Evolutionary conservation across 306 rosid genomes (phyloP).

Genomic region (Rosa multiflora): DNA sequence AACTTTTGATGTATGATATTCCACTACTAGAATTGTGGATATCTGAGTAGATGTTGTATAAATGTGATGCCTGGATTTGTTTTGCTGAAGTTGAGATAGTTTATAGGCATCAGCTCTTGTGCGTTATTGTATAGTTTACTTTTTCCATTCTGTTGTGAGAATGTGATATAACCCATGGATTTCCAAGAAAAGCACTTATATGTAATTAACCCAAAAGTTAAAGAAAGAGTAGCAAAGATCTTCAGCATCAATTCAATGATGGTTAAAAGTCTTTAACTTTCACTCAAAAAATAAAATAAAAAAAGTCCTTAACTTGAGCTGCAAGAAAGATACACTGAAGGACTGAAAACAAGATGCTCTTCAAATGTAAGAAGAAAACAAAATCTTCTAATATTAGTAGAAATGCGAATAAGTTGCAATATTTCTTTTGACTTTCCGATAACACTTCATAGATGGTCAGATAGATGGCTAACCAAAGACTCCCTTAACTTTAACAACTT

Average conservation of each 20-base stretch:
- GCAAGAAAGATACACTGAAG: slow-evolving; percentile 16
- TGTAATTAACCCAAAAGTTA: background rate
- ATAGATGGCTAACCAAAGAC: background rate
- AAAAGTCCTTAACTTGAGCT: background rate
- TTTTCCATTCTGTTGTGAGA: background rate
- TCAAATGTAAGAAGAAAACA: background rate
- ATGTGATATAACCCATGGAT: background rate
- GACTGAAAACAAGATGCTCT: background rate
- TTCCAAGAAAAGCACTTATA: background rate
- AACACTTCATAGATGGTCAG: too few species aligned
- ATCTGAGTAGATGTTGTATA: slow-evolving; percentile 6
- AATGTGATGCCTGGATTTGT: slow-evolving; percentile 3
- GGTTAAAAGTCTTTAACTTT: background rate
- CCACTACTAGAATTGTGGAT: background rate
- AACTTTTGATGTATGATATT: slow-evolving; percentile 26
- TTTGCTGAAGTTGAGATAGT: background rate
- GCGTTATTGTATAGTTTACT: background rate
- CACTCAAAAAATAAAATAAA: background rate
- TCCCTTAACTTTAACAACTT: background rate
- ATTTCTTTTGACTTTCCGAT: too few species aligned
- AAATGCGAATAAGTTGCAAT: background rate
- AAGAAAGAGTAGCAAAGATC: background rate
- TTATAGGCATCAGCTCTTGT: background rate
- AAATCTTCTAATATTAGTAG: background rate
- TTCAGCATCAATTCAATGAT: background rate